Evolutionary conservation across 1,284 basidiomycete species (phyloP), one percentile per base, ranked within the genome.

Genomic region (Peniophora sp.): DNA sequence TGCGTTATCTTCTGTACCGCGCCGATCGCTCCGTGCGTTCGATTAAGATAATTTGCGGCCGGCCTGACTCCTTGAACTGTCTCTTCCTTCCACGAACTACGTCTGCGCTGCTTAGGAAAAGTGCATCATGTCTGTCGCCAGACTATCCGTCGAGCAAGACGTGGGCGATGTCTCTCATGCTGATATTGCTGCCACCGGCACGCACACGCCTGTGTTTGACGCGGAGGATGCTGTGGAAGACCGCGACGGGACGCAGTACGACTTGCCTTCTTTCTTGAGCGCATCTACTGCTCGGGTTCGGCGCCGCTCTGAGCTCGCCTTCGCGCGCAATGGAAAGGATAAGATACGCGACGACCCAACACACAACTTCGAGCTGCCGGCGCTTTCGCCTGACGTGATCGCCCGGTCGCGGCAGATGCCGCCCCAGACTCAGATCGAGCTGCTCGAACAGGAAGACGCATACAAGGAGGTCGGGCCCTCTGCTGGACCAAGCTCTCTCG

Each of bases 291-390:
- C 57, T 9, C 55, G 57, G 17, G 56, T 62, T 1, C 56, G 58
- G 27, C 59, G 60, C 2, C 56, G 58, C 32, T 60, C 59, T 8
- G 59, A 62, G 35, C 52, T 62, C n/a, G 51, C 51, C 2, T 52
- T 52, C 24, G 44, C 59, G 16, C 58, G 56, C 39, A 32, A 50
- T 24, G 52, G 51, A 1, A 58, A 35, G 25, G 27, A 32, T 6
- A 24, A 23, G 22, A 32, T 32, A 6, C 38, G n/a, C 14, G 50
- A 52, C 17, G 39, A 43, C 2, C n/a, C 44, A 22, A 45, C 34
- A 19, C 19, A 22, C 16, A 27, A 45, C 14, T 45, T 34, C 48
- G 51, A 52, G 44, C 16, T 45, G 12, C 44, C 44, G 14, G 12
- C 44, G 16, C 20, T 45, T 8, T 16, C 48, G 45, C 19, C 51